These are phyloP conservation scores for Asparagopsis taxiformis DNA, from an alignment of 31 red algal genomes.

Conservation along the genomic window DNA sequence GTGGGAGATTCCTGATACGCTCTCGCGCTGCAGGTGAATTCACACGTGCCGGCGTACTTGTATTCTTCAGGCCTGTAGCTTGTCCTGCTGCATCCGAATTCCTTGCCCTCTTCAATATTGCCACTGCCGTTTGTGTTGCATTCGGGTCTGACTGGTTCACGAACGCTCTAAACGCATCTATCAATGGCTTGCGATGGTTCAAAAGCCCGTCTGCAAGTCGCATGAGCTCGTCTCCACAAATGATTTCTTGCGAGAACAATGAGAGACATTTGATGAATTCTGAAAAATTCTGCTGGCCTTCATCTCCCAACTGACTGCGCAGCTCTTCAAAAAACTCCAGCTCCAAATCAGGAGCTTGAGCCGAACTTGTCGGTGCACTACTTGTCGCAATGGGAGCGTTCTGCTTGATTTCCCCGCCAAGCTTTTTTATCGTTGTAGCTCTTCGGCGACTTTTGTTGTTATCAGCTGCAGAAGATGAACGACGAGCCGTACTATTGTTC, in stretches of 20 bases:
- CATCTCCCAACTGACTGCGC: constrained; percentile 42
- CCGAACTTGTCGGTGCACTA: not conserved
- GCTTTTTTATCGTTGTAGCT: too few species aligned
- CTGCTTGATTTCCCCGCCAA: too few species aligned
- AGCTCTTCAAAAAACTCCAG: constrained; percentile 86
- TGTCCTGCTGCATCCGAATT: not conserved
- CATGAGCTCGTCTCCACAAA: constrained; percentile 74
- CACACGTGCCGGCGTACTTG: not conserved
- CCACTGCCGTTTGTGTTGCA: constrained; percentile 35
- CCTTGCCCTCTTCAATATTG: constrained; percentile 33
- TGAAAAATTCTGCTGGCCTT: constrained; percentile 53
- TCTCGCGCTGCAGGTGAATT: constrained; percentile 7
- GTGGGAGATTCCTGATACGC: constrained; percentile 7
- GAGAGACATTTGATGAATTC: constrained; percentile 98
- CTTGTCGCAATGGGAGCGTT: not conserved
- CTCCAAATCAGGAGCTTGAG: constrained; percentile 3
- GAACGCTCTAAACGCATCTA: constrained; percentile 65
- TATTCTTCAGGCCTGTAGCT: not conserved
- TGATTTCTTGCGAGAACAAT: constrained; percentile 84
- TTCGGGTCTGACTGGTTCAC: constrained; percentile 47
- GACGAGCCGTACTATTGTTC: too few species aligned
- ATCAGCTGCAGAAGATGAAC: too few species aligned
- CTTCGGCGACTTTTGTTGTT: too few species aligned
- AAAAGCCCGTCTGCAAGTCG: constrained; percentile 86
- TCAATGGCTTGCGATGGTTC: constrained; percentile 49